Percentiles rank a stretch among this genome's conserved stretches.
These are phyloP conservation scores for Echites panduratus DNA, from an alignment of 257 asterid species.

Conservation along the genomic window DNA sequence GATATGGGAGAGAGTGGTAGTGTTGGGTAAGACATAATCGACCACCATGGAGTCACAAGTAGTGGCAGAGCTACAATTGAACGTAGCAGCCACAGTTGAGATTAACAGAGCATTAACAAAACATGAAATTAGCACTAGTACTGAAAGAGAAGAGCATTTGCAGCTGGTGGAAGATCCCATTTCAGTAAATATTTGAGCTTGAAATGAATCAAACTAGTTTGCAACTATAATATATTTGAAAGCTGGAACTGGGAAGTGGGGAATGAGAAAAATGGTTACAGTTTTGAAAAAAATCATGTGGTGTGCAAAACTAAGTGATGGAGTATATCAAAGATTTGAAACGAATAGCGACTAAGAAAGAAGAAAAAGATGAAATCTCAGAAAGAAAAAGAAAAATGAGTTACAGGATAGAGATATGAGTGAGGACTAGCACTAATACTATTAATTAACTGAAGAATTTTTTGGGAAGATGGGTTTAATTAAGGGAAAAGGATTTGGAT, in stretches of 20 bases:
- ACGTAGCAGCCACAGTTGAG: conserved; percentile 27
- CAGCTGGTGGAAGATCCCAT: conserved; percentile 7
- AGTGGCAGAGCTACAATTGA: conserved; percentile 39
- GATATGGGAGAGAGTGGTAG: conserved; percentile 53
- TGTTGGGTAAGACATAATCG: conserved; percentile 57
- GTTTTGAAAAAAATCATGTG: neutral
- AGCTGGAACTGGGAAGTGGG: neutral
- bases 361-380: too few relatives aligned
- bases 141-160: neutral
- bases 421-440: too few relatives aligned
- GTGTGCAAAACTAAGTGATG: too few relatives aligned
- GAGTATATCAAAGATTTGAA: neutral
- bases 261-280: neutral
- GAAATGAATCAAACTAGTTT: neutral
- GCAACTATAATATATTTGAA: neutral
- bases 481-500: too few relatives aligned
- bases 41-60: conserved; percentile 51
- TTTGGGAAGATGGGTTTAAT: too few relatives aligned
- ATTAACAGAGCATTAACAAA: conserved; percentile 12
- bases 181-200: neutral
- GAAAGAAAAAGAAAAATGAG: neutral
- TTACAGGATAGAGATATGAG: too few relatives aligned
- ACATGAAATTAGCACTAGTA: neutral
- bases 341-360: neutral
- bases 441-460: too few relatives aligned